Conservation (phyloP, 225 moss, liverwort and hornwort genomes). For the Bryum argenteum region DNA sequence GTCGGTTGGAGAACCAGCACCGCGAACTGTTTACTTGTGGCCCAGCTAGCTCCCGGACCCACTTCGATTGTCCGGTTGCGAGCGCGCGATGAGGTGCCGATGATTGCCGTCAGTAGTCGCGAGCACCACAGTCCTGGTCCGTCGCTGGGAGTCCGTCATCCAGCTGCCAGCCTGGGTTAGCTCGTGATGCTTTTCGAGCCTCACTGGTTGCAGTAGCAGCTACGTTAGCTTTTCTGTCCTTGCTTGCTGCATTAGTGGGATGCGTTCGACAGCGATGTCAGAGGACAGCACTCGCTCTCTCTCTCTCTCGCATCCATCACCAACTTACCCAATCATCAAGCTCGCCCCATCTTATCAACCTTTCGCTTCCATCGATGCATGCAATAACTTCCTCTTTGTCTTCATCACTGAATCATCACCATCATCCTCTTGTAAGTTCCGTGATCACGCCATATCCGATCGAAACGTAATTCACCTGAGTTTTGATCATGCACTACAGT, state of each 20-base stretch:
- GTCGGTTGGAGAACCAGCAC: conserved; percentile 48
- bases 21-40: conserved; percentile 24
- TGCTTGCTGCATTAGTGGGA: conserved; percentile 22
- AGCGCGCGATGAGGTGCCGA: conserved; percentile 26
- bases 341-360: conserved; percentile 1
- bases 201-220: conserved; percentile 20
- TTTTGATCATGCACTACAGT: not conserved
- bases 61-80: not conserved
- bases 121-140: not conserved
- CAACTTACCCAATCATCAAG: conserved; percentile 28
- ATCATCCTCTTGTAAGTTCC: too few relatives aligned
- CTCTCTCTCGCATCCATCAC: conserved; percentile 3
- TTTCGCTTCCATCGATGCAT: conserved; percentile 7
- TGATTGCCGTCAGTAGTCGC: conserved; percentile 38
- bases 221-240: conserved; percentile 1
- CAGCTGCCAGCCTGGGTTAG: not conserved
- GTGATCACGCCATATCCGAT: too few relatives aligned
- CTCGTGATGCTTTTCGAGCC: not conserved
- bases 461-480: too few relatives aligned
- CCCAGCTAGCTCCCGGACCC: conserved; percentile 2
- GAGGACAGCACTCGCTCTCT: conserved; percentile 6
- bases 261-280: conserved; percentile 35
- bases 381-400: not conserved
- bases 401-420: not conserved
- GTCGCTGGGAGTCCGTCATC: not conserved